A percentile compares a stretch with the other conserved stretches of the same genome.
phyloP scores from a whole-genome alignment of 1,284 basidiomycete species.

The Anthracocystis setariae region DNA sequence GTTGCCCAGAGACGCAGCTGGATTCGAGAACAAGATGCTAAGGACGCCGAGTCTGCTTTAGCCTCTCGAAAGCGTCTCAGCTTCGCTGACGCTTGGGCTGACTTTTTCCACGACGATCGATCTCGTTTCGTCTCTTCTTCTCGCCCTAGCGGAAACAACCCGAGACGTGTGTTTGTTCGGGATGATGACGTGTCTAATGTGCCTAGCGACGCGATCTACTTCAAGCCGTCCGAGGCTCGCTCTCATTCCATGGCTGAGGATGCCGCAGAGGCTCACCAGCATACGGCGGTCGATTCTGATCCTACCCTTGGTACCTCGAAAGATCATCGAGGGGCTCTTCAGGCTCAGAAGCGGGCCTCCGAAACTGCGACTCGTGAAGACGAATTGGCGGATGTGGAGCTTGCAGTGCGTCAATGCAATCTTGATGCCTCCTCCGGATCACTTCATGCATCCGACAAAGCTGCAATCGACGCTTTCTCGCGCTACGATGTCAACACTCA shows the following conservation, averaged over 20 bases:
- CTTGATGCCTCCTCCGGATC: conserved; percentile 12
- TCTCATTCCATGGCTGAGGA: conserved; percentile 2
- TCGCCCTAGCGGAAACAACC: conserved; percentile 13
- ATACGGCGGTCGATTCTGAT: conserved; percentile 6
- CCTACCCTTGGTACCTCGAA: neutral
- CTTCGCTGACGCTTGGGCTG: conserved; percentile 17
- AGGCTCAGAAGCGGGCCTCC: neutral
- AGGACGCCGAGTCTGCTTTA: conserved; percentile 11
- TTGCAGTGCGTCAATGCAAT: conserved; percentile 35
- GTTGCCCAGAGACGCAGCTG: conserved; percentile 34
- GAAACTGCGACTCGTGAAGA: conserved; percentile 20
- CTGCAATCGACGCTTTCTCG: conserved; percentile 27
- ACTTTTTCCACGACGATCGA: conserved; percentile 14
- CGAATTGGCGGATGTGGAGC: conserved; percentile 42
- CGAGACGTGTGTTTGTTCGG: conserved; percentile 6
- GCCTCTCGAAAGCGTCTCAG: conserved; percentile 6
- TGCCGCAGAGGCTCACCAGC: conserved; percentile 4
- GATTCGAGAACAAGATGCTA: conserved; percentile 29
- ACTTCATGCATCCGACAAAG: conserved; percentile 5
- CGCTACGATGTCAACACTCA: neutral
- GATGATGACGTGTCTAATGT: conserved; percentile 16
- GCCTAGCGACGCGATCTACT: conserved; percentile 7
- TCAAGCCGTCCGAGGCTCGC: conserved; percentile 10
- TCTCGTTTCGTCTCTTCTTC: conserved; percentile 31
- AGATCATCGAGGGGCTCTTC: neutral